Evolutionary conservation across 352 stramenopile genomes (phyloP).

Genomic region (Pythium insidiosum): DNA sequence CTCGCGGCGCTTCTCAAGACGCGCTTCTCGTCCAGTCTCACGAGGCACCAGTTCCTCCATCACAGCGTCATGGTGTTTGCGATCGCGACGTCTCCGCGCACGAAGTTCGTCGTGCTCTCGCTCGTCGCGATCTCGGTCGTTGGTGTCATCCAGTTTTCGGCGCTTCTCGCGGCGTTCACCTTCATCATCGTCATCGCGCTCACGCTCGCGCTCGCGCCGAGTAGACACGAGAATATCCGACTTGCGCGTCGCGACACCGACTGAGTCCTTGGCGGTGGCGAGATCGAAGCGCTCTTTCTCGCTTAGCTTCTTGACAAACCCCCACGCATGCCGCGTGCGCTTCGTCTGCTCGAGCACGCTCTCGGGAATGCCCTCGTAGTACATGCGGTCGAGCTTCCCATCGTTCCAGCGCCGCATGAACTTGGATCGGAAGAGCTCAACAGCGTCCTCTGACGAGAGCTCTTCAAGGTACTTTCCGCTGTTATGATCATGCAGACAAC

Average conservation of each 20-base stretch:
- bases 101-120: slow-evolving; percentile 12
- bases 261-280: slow-evolving; percentile 57
- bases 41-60: slow-evolving; percentile 57
- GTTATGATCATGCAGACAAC: slow-evolving; percentile 1
- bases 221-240: slow-evolving; percentile 23
- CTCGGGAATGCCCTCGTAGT: slow-evolving; percentile 55
- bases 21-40: slow-evolving; percentile 50
- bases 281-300: slow-evolving; percentile 56
- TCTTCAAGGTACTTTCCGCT: slow-evolving; percentile 68
- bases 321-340: slow-evolving; percentile 65
- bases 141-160: neutral
- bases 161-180: neutral
- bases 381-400: slow-evolving; percentile 43
- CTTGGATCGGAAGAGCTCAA: slow-evolving; percentile 35
- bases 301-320: slow-evolving; percentile 44
- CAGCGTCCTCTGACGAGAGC: slow-evolving; percentile 47
- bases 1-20: slow-evolving; percentile 50
- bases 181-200: neutral
- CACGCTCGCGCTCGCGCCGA: neutral
- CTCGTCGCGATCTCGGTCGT: slow-evolving; percentile 20
- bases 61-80: slow-evolving; percentile 29
- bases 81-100: slow-evolving; percentile 23
- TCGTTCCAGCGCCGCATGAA: slow-evolving; percentile 66
- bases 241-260: slow-evolving; percentile 59
- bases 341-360: slow-evolving; percentile 55